Evolutionary conservation across 805 yeast species (phyloP).

Genomic region (Tetrapisispora fleetii): DNA sequence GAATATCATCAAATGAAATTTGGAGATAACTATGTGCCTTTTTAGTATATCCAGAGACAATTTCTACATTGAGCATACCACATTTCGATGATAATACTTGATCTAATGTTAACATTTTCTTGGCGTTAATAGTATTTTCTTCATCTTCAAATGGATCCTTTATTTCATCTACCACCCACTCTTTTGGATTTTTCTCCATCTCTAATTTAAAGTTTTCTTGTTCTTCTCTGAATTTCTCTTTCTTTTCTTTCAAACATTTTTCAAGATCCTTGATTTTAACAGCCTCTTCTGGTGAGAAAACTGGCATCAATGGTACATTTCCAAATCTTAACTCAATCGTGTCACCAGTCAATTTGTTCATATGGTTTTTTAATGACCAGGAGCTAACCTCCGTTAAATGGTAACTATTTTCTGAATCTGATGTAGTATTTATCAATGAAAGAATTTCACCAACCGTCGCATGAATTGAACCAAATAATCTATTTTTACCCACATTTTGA

Average conservation of each 20-base stretch:
- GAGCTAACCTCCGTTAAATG: slow-evolving; percentile 30
- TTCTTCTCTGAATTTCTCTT: slow-evolving; percentile 32
- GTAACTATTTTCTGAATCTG: slow-evolving; percentile 14
- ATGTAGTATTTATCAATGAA: not conserved
- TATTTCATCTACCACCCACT: slow-evolving; percentile 53
- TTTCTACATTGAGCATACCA: slow-evolving; percentile 51
- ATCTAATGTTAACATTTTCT: slow-evolving; percentile 41
- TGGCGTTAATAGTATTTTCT: slow-evolving; percentile 23
- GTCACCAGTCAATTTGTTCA: slow-evolving; percentile 41
- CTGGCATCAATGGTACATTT: slow-evolving; percentile 57
- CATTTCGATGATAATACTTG: slow-evolving; percentile 43
- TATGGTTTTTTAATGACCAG: slow-evolving; percentile 23
- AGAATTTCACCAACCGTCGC: slow-evolving; percentile 41
- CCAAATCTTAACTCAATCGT: slow-evolving; percentile 44
- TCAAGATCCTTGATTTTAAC: slow-evolving; percentile 37
- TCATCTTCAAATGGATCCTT: slow-evolving; percentile 34
- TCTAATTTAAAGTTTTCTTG: slow-evolving; percentile 42
- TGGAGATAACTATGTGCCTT: slow-evolving; percentile 45
- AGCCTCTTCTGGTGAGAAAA: slow-evolving; percentile 49
- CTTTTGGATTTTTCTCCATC: slow-evolving; percentile 46
- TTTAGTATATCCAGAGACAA: slow-evolving; percentile 40
- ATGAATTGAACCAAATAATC: slow-evolving; percentile 50
- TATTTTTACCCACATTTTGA: slow-evolving; percentile 52
- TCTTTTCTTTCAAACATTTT: slow-evolving; percentile 30
- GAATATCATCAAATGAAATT: slow-evolving; percentile 53